Base-by-base conservation (phyloP, 108 stramenopile species). In the Bacterosira constricta region DNA sequence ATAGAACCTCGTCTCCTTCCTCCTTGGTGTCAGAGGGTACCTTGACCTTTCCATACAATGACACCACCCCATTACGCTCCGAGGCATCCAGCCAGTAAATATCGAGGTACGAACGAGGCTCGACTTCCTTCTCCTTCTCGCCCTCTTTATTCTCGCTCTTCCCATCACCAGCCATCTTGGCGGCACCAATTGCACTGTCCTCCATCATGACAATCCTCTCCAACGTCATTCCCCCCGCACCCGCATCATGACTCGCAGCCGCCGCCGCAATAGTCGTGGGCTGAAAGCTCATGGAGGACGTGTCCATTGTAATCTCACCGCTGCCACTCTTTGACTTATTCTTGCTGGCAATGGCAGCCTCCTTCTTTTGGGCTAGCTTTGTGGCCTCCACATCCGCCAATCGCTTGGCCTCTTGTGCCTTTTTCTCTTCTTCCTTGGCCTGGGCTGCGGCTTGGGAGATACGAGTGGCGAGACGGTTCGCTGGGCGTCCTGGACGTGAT, bases 1-100 rank as follows among this genome's bases (percentile, higher is more conserved):
- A 90, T 6, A 81, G 78, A 60, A 83, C 86, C 29, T 73, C n/a
- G 26, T 38, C 49, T 10, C 32, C 54, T 44, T 50, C 49, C 55
- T 68, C 69, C 53, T 42, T 72, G 20, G 31, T 60, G 2, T 58
- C 54, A 23, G 46, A 71, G 34, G 83, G 60, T 17, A 75, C 83
- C 41, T 44, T 35, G 11, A 96, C 90, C 83, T 98, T 98, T 57
- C 99, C 99, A 71, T 97, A 97, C 25, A 99, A 53, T 72, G 89
- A 91, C 31, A 99, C 81, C 17, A 83, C 81, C 8, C 99, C 99
- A 44, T 96, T 90, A 27, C 81, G 71, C 82, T 98, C 97, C 8
- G 81, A 66, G n/a, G 94, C 95, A 86, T 99, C 98, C 41, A 96
- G 72, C 96, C 97, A 99, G 72, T 85, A 99, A 69, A 99, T 67